Percentiles rank a stretch among this genome's conserved stretches.
These are phyloP conservation scores for Mycena crocata DNA, from an alignment of 768 basidiomycete species.

Conservation along the genomic window DNA sequence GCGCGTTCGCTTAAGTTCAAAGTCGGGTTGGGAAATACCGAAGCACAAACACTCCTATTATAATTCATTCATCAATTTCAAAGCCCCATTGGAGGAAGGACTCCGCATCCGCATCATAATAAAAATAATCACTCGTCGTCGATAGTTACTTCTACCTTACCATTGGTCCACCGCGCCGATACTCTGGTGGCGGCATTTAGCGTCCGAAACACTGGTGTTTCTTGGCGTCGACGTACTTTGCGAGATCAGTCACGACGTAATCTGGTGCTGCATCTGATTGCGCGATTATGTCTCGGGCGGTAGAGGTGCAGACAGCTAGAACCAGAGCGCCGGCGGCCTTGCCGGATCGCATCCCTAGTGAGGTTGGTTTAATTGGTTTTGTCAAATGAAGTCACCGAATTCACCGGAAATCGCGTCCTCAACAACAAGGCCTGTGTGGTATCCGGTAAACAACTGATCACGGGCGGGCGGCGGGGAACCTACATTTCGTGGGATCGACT, in stretches of 20 bases:
- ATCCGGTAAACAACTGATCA: neutral
- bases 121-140: conserved; percentile 41
- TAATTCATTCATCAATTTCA: too few relatives aligned
- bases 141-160: conserved; percentile 60
- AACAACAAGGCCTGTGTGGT: conserved; percentile 76
- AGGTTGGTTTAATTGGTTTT: neutral
- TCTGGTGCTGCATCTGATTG: conserved; percentile 67
- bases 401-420: conserved; percentile 91
- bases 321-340: conserved; percentile 77
- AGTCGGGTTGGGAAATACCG: too few relatives aligned
- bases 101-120: neutral
- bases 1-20: too few relatives aligned
- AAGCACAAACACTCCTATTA: too few relatives aligned
- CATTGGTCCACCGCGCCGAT: conserved; percentile 56
- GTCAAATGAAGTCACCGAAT: conserved; percentile 61
- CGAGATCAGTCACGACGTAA: conserved; percentile 77
- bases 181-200: conserved; percentile 49
- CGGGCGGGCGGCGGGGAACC: conserved; percentile 40
- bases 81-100: too few relatives aligned
- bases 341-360: conserved; percentile 27
- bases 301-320: conserved; percentile 88
- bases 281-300: conserved; percentile 64
- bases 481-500: conserved; percentile 67
- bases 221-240: conserved; percentile 57
- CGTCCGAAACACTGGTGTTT: neutral